Evolutionary conservation across 1,139 yeast genomes (phyloP).

Genomic region (Debaryomyces coudertii): DNA sequence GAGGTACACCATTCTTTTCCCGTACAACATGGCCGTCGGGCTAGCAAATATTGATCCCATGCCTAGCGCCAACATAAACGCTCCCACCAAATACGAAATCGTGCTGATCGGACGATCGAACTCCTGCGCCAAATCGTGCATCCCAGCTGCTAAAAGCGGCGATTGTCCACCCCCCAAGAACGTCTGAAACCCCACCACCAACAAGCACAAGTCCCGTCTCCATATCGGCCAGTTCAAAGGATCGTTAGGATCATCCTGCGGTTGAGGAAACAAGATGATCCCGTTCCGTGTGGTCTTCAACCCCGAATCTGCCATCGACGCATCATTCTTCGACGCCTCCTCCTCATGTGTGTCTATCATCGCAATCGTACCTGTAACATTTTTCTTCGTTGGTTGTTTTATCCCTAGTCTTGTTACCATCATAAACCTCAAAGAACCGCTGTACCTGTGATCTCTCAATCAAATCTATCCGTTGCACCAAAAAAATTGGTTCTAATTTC

Average conservation of each 20-base stretch:
- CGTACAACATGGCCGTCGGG: conserved; percentile 61
- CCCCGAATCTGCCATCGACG: conserved; percentile 17
- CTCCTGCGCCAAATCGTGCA: conserved; percentile 43
- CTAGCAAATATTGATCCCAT: conserved; percentile 60
- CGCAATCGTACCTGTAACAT: conserved; percentile 52
- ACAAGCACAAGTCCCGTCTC: conserved; percentile 57
- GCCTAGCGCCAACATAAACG: conserved; percentile 61
- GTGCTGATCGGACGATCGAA: conserved; percentile 46
- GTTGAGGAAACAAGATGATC: conserved; percentile 70
- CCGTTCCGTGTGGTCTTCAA: conserved; percentile 54
- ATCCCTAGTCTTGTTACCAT: conserved; percentile 34
- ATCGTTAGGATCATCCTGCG: conserved; percentile 74
- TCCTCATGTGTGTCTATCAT: conserved; percentile 36
- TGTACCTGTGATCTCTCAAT: neutral
- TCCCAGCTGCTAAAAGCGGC: conserved; percentile 63
- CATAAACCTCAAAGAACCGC: neutral
- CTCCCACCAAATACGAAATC: conserved; percentile 61
- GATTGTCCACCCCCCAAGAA: conserved; percentile 68
- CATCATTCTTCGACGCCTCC: conserved; percentile 15
- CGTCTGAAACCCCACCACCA: conserved; percentile 59
- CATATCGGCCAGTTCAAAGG: conserved; percentile 74
- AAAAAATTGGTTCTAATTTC: neutral
- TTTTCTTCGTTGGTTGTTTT: conserved; percentile 40
- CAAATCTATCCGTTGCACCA: neutral
- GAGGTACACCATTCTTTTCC: conserved; percentile 60